These are phyloP conservation scores for Mortierella sp. DNA, from an alignment of 371 early-diverging fungal genomes.

Conservation along the genomic window DNA sequence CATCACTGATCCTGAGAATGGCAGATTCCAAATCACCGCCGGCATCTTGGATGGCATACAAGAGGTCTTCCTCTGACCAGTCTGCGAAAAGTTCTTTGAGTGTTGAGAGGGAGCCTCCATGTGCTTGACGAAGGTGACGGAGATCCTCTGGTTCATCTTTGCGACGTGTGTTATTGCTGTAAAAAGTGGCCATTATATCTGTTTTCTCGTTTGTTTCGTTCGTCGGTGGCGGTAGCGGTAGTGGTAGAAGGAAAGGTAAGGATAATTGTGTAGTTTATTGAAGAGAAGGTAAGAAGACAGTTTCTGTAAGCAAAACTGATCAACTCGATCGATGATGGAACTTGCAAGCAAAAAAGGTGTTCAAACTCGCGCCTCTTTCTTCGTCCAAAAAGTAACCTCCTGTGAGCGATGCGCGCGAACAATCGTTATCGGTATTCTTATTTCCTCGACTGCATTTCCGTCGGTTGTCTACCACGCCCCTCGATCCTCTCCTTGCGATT, in stretches of 20 bases:
- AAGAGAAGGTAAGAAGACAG: background rate
- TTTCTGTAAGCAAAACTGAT: background rate
- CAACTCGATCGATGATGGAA: constrained; percentile 7
- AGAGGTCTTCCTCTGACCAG: constrained; percentile 93
- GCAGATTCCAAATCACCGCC: constrained; percentile 88
- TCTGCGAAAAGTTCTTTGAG: constrained; percentile 88
- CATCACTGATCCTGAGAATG: constrained; percentile 88
- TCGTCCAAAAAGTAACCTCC: background rate
- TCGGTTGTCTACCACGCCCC: background rate
- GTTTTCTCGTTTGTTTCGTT: constrained; percentile 10
- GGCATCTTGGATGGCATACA: constrained; percentile 87
- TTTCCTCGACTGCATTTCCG: background rate
- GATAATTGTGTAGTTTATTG: constrained; percentile 25
- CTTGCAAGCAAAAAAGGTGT: background rate
- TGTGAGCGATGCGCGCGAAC: background rate
- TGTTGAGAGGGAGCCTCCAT: constrained; percentile 74
- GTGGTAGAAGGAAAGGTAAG: background rate
- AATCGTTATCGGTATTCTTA: background rate
- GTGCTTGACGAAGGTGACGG: constrained; percentile 75
- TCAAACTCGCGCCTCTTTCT: background rate
- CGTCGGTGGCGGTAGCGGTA: constrained; percentile 18
- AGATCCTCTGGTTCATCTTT: constrained; percentile 73
- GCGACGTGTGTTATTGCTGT: constrained; percentile 44
- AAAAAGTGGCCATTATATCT: constrained; percentile 24
- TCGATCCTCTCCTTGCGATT: background rate